Base-by-base conservation (phyloP, 495 filamentous ascomycete species). In the Penicillium coffeae region DNA sequence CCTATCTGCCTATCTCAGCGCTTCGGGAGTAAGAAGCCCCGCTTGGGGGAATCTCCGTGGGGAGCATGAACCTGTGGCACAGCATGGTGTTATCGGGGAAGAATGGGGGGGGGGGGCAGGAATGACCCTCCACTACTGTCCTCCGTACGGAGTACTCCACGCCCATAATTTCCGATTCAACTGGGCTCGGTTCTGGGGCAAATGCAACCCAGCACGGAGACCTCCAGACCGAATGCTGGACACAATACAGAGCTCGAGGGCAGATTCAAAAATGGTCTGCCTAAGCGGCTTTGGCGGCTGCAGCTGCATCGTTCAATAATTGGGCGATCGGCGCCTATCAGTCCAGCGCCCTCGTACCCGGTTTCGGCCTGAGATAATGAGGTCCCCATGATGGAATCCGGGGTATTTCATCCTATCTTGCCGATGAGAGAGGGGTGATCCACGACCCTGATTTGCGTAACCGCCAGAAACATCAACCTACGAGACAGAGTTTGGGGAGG, bases 301-400 rank as follows among this genome's bases (percentile, higher is more conserved):
- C 51, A 58, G 36, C 41, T 48, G 53, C 57, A 50, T 46, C 47
- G 32, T 33, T 45, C 50, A 47, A 56, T 56, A 47, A 58, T 62
- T 62, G 47, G 52, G 38, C 21, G 50, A 54, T 59, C 52, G 38
- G 41, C 55, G 58, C 55, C 59, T 59, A 62, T 61, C 55, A 55
- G 58, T 39, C 25, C 6, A n/a, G n/a, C n/a, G n/a, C n/a, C 35
- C 21, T 21, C 33, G 33, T 47, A 35, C 30, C 35, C 35, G 12
- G 35, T 37, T 37, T 18, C n/a, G 13, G 5, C 12, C 35, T 18
- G 15, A 37, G 13, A 37, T 18, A 8, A 19, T 21, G 25, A 20
- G 32, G 15, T 21, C n/a, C 42, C 9, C n/a, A 6, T 38, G 19
- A 43, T 19, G 38, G 44, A 42, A 45, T 53, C 52, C 48, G 45